Conservation (phyloP, 1,139 yeast genomes). For the Yamadazyma spencermartinsiae region DNA sequence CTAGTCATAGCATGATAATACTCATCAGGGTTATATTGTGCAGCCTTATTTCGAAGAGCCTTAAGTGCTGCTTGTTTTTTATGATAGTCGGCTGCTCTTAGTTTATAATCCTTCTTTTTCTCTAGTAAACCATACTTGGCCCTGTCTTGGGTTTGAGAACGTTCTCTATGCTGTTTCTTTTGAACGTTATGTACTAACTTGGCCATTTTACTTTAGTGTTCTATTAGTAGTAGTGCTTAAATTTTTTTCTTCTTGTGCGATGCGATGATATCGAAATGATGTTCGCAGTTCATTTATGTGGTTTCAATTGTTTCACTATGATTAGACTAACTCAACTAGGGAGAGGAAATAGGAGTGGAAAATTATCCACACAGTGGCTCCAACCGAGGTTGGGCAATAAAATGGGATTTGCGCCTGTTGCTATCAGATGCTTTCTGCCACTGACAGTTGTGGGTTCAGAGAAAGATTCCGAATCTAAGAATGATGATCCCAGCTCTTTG, state of each 20-base stretch:
- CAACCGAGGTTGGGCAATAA: no score
- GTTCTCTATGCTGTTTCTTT: constrained; percentile 92
- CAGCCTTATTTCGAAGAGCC: constrained; percentile 70
- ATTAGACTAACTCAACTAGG: no score
- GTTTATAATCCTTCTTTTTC: constrained; percentile 90
- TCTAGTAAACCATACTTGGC: constrained; percentile 80
- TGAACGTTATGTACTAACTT: constrained; percentile 85
- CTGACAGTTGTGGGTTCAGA: not conserved
- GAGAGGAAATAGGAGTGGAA: no score
- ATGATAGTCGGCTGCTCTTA: constrained; percentile 88
- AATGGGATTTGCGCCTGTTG: no score
- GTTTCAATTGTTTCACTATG: no score
- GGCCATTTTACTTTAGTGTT: constrained; percentile 48
- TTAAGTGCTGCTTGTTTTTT: constrained; percentile 83
- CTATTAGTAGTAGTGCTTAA: no score
- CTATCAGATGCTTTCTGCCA: no score
- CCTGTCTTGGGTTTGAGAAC: constrained; percentile 80
- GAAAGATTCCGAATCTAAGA: not conserved
- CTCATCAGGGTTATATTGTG: constrained; percentile 88
- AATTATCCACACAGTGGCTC: no score
- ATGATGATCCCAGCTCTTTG: constrained; percentile 11
- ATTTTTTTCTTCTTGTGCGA: not conserved
- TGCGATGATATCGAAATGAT: no score
- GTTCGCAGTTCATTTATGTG: no score
- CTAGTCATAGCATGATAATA: constrained; percentile 91